Evolutionary conservation across 1,284 basidiomycete genomes (phyloP).

Genomic region (Austropuccinia psidii): DNA sequence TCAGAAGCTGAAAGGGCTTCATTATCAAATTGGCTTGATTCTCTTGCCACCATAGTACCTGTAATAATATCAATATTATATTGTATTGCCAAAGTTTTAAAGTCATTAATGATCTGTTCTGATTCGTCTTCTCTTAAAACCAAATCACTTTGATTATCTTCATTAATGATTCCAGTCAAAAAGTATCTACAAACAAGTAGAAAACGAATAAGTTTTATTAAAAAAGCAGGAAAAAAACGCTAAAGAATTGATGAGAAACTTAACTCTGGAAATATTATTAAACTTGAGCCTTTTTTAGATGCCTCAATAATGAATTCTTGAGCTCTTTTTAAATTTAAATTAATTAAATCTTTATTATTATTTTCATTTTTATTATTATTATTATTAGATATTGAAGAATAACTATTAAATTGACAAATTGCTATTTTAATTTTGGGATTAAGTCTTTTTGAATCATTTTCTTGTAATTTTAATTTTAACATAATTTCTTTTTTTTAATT

Average conservation of each 20-base stretch:
- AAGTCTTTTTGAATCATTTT: not conserved
- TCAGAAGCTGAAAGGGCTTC: not conserved
- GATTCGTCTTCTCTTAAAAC: slow-evolving; percentile 6
- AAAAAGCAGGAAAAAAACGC: not conserved
- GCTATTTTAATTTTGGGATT: slow-evolving; percentile 7
- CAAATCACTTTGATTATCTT: slow-evolving; percentile 11
- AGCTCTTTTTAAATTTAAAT: slow-evolving; percentile 5
- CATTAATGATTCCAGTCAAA: slow-evolving; percentile 30
- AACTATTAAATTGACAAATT: slow-evolving; percentile 23
- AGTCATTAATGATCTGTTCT: slow-evolving; percentile 8
- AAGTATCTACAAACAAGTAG: slow-evolving; percentile 3
- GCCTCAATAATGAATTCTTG: slow-evolving; percentile 6
- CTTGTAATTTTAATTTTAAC: too few species aligned
- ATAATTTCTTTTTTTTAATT: too few species aligned
- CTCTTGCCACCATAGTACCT: slow-evolving; percentile 19
- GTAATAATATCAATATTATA: slow-evolving; percentile 25
- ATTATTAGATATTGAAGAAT: not conserved
- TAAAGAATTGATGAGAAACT: not conserved
- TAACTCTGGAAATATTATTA: slow-evolving; percentile 34
- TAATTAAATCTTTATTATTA: not conserved
- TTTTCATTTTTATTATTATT: not conserved
- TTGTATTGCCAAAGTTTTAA: slow-evolving; percentile 13
- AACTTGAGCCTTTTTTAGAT: not conserved
- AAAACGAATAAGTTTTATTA: not conserved
- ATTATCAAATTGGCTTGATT: not conserved